These are phyloP conservation scores for Chiua virens DNA, from an alignment of 768 basidiomycete species.

Conservation along the genomic window DNA sequence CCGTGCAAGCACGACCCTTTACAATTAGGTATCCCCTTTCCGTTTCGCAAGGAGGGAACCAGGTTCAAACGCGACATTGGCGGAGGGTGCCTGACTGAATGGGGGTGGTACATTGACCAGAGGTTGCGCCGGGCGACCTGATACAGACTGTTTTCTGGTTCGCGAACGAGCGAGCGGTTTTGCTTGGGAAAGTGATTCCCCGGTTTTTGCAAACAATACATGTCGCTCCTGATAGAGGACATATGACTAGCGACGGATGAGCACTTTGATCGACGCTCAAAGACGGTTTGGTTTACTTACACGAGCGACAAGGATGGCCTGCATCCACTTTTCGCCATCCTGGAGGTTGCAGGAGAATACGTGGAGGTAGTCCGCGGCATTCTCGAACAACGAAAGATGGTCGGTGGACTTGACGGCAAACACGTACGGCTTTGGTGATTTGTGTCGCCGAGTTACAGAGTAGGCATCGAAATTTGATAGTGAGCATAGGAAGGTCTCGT, in stretches of 20 bases:
- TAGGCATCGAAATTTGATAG: slow-evolving; percentile 90
- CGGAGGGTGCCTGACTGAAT: slow-evolving; percentile 26
- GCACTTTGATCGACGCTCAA: neutral
- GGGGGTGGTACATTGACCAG: slow-evolving; percentile 49
- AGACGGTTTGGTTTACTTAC: slow-evolving; percentile 42
- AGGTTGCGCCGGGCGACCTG: slow-evolving; percentile 43
- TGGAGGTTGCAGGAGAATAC: slow-evolving; percentile 75
- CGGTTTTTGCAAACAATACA: slow-evolving; percentile 42
- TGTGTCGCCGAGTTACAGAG: slow-evolving; percentile 69
- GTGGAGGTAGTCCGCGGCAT: slow-evolving; percentile 84
- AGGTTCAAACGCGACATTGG: slow-evolving; percentile 61
- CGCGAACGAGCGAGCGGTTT: slow-evolving; percentile 38
- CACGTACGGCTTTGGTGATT: slow-evolving; percentile 80
- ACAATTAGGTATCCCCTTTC: slow-evolving; percentile 30
- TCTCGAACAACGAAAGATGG: slow-evolving; percentile 83
- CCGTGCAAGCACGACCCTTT: neutral
- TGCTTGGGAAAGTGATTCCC: slow-evolving; percentile 24
- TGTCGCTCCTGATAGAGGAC: slow-evolving; percentile 79
- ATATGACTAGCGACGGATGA: slow-evolving; percentile 58
- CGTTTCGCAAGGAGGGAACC: slow-evolving; percentile 70
- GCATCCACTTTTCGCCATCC: slow-evolving; percentile 77
- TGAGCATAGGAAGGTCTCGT: slow-evolving; percentile 78
- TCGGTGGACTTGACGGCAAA: slow-evolving; percentile 91
- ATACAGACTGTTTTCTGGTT: slow-evolving; percentile 37
- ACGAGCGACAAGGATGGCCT: slow-evolving; percentile 77